A percentile compares a stretch with the other conserved stretches of the same genome.
phyloP scores from a whole-genome alignment of 2,329 filamentous ascomycete species.

The Cladosporium sp. region DNA sequence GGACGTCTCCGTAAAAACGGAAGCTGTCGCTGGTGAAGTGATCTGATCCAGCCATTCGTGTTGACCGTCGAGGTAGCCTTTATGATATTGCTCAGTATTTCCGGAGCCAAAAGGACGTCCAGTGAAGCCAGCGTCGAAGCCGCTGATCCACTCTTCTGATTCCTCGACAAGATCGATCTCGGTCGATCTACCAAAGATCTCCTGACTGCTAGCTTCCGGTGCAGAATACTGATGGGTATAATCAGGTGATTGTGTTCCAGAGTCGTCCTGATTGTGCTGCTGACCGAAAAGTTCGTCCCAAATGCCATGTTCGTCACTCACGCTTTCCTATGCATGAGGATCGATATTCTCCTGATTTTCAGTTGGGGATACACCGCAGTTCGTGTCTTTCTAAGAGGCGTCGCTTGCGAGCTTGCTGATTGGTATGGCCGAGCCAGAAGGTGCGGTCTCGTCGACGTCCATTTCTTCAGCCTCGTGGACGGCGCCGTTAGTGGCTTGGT shows the following conservation, averaged over 20 bases:
- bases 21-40: not conserved
- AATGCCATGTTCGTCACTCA: not conserved
- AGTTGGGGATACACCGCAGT: no score
- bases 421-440: not conserved
- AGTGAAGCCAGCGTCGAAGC: not conserved
- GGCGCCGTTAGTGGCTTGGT: constrained; percentile 21
- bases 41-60: not conserved
- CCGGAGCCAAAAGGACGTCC: not conserved
- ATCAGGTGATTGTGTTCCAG: not conserved
- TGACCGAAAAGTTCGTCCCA: not conserved
- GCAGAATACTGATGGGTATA: not conserved
- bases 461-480: constrained; percentile 17
- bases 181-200: no score
- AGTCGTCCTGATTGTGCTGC: not conserved
- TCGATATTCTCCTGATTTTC: constrained; percentile 1
- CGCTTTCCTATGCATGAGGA: constrained; percentile 1
- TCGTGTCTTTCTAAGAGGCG: not conserved
- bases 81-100: not conserved
- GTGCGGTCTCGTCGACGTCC: constrained; percentile 20
- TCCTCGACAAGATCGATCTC: not conserved
- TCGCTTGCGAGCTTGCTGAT: not conserved
- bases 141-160: not conserved
- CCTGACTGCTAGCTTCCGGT: not conserved
- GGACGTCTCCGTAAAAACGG: not conserved
- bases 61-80: constrained; percentile 1